A percentile compares a stretch with the other conserved stretches of the same genome.
Conservation (phyloP, 495 filamentous ascomycete genomes). For the Parachaetomium inaequale region DNA sequence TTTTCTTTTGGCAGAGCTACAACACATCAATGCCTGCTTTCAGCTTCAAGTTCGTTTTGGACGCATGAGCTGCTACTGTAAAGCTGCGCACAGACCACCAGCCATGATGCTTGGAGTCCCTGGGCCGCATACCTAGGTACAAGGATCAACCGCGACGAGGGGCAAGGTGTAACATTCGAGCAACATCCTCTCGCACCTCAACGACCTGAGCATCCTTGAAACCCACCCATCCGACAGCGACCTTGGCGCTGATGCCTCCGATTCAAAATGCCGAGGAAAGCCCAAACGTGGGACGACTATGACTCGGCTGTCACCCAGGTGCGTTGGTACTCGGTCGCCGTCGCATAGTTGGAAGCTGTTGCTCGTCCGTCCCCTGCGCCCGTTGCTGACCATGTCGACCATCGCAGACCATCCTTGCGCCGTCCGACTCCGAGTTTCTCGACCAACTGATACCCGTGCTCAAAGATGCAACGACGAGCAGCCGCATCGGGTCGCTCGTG, state of each 20-base stretch:
- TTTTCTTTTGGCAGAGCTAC: too few species aligned
- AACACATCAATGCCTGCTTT: too few species aligned
- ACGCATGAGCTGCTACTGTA: too few species aligned
- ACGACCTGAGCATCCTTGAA: background rate
- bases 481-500: constrained; percentile 67
- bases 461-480: constrained; percentile 78
- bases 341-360: too few species aligned
- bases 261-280: constrained; percentile 44
- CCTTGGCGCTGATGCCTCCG: constrained; percentile 11
- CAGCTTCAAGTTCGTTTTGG: too few species aligned
- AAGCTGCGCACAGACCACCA: too few species aligned
- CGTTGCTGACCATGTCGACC: background rate
- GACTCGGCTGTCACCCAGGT: constrained; percentile 52
- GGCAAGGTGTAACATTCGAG: too few species aligned
- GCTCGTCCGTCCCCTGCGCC: background rate
- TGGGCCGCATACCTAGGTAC: too few species aligned
- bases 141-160: too few species aligned
- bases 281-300: constrained; percentile 53
- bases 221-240: too few species aligned
- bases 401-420: constrained; percentile 80
- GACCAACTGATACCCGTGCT: constrained; percentile 92
- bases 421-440: constrained; percentile 88
- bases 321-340: constrained; percentile 1
- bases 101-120: too few species aligned
- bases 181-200: background rate